Evolutionary conservation across 148 eudicot species (phyloP).

Genomic region (Dysphania ambrosioides): DNA sequence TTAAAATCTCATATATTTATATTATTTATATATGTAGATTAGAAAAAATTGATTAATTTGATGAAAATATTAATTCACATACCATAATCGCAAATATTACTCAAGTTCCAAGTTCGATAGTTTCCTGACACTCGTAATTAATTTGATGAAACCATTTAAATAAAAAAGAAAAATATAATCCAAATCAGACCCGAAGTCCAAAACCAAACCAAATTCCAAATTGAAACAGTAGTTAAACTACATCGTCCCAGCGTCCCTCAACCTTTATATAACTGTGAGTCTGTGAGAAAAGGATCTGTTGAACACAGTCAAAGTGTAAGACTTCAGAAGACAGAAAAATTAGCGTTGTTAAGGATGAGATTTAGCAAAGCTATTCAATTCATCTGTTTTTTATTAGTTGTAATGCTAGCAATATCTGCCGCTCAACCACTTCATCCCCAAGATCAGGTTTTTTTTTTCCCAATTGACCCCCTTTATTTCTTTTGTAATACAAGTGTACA

Average conservation of each 20-base stretch:
- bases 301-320: not conserved
- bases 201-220: no score
- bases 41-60: no score
- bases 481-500: not conserved
- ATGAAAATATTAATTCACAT: no score
- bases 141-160: no score
- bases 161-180: no score
- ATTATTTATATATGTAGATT: no score
- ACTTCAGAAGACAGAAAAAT: not conserved
- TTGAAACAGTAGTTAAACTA: no score
- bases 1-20: no score
- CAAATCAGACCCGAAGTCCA: no score
- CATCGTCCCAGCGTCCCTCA: not conserved
- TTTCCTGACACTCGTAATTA: no score
- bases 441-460: constrained; percentile 24
- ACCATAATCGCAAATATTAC: no score
- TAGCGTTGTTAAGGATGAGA: not conserved
- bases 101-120: no score
- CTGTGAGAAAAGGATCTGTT: not conserved
- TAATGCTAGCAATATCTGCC: not conserved
- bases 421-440: constrained; percentile 7
- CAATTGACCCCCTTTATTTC: not conserved
- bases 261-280: not conserved
- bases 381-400: not conserved
- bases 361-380: not conserved